Conservation (phyloP, 768 basidiomycete genomes). For the Infundibulicybe gibba region DNA sequence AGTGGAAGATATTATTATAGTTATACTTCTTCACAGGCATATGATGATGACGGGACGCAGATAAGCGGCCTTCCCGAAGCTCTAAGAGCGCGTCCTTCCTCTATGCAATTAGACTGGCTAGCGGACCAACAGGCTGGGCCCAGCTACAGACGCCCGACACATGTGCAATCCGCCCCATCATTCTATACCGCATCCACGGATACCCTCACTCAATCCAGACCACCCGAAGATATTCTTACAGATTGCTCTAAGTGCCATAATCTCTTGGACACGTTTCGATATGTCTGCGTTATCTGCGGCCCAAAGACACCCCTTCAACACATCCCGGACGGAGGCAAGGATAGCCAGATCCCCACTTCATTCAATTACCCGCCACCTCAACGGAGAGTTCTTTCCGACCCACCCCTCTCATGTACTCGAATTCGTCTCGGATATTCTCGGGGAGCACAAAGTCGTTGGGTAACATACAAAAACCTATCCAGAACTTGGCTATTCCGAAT, state of each 20-base stretch:
- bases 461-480: conserved; percentile 16
- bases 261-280: conserved; percentile 77
- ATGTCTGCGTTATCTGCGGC: conserved; percentile 87
- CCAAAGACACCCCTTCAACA: conserved; percentile 54
- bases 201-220: conserved; percentile 25
- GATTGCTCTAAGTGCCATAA: conserved; percentile 81
- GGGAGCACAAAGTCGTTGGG: conserved; percentile 24
- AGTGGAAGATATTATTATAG: conserved; percentile 77
- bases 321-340: conserved; percentile 46
- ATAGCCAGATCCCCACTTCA: conserved; percentile 23
- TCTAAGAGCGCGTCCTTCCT: conserved; percentile 50
- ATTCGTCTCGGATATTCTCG: conserved; percentile 35
- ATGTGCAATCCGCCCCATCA: conserved; percentile 18
- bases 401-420: conserved; percentile 16
- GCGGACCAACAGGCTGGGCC: conserved; percentile 49
- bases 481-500: conserved; percentile 4
- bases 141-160: conserved; percentile 15
- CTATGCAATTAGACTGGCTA: conserved; percentile 66
- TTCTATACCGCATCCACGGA: conserved; percentile 24
- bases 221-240: conserved; percentile 63
- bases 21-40: conserved; percentile 52
- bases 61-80: conserved; percentile 8
- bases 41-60: conserved; percentile 42
- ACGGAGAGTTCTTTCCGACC: conserved; percentile 22
- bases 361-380: conserved; percentile 30